Evolutionary conservation across 257 asterid genomes (phyloP), one percentile per base, ranked within the genome.

Genomic region (Buddleja alternifolia): DNA sequence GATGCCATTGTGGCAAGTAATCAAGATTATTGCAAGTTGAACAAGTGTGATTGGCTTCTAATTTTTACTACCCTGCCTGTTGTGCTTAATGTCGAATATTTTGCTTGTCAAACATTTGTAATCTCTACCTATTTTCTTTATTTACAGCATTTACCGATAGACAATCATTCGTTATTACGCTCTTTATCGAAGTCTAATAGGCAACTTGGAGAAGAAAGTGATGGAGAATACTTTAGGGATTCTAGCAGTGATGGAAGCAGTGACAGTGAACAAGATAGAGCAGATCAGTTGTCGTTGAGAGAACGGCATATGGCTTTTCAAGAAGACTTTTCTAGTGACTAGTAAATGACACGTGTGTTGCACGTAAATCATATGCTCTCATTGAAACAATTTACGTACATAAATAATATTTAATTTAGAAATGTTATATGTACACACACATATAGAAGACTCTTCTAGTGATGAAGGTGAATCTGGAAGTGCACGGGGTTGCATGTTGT

Each of bases 231-330:
- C 73, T 83, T 76, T 72, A 84, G 89, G 81, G 98, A 90, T 78
- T 87, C 97, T 55, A 79, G 95, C 77, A 94, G 99, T 66, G 96
- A 91, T 60, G 88, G 95, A 57, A 91, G 97, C 76, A 94, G 99
- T 83, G 99, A 94, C 77, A 76, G 82, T 62, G 97, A 91, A 66
- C 93, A 77, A 40, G 96, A 90, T 48, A 82, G 87, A 72, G 66
- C 76, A 25, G 78, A 81, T 40, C 71, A 50, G 25, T 20, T 79
- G 76, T 73, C 84, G 0, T 54, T 63, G 55, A 77, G 85, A 64
- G 88, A 80, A 52, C 83, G 82, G 52, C 84, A 80, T 25, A 57
- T 69, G 75, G 66, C 83, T 40, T 81, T 77, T 67, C 95, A 85
- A 67, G 97, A 90, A 77, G 89, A 91, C 15, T 90, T 80, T 77